Evolutionary conservation across 208 protist genomes (phyloP), one percentile per base, ranked within the genome.

Genomic region (Polymyxa betae): DNA sequence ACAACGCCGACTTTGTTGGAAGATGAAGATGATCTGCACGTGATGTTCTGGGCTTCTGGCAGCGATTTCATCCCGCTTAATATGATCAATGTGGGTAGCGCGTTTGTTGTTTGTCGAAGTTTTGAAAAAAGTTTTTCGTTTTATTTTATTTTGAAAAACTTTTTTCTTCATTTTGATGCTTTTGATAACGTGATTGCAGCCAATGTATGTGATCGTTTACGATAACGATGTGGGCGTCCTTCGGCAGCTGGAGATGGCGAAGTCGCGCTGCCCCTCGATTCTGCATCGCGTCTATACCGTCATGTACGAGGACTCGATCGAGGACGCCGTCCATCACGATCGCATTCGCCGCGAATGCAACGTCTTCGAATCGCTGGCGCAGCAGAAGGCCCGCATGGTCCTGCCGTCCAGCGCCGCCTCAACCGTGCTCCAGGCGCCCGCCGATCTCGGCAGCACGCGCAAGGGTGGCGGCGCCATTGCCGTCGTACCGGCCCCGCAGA

Each of bases 201-300:
- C 72, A 5, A 43, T 43, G n/a, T 82, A 45, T n/a, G 72, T n/a
- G 35, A 82, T 82, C 72, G 72, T 82, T 43, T 82, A 82, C n/a
- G 72, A 82, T 35, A 20, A 12, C n/a, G 72, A 82, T 43, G 40
- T 82, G 5, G 72, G 72, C 16, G 40, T 43, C 16, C 5, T 82
- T 5, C 72, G 72, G 12, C 40, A 41, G 64, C 0, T 93, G 0
- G 91, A 92, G 45, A 0, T 92, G 77, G 49, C 77, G 0, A 77
- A 66, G 38, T 38, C 91, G 45, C 35, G 38, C 0, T 72, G 38
- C 20, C 45, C n/a, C 54, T 12, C 35, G 16, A 32, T 32, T 35
- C 0, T 10, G 54, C 0, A 10, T 87, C 91, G 82, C 0, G 92
- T 94, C n/a, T 93, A 93, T 87, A 91, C 91, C 35, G 5, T 93